Conservation (phyloP, 1,284 basidiomycete species). For the Dichomitus squalens region DNA sequence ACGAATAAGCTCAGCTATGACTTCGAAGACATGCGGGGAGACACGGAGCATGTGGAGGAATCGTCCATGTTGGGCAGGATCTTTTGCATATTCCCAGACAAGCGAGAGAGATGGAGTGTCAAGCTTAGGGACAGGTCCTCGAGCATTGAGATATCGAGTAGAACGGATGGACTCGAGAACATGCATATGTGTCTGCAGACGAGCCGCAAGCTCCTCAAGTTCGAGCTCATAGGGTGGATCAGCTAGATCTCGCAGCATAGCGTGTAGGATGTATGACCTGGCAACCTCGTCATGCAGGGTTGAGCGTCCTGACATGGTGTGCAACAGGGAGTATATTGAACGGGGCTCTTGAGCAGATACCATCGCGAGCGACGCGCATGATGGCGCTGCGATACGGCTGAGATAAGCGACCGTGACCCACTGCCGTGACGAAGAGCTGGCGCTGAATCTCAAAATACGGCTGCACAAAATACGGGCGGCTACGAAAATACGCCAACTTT, state of each 20-base stretch:
- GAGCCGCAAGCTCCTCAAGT: not conserved
- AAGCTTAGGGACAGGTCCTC: not conserved
- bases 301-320: not conserved
- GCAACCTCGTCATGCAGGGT: not conserved
- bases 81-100: slow-evolving; percentile 34
- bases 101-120: not conserved
- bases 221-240: not conserved
- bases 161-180: not conserved
- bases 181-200: not conserved
- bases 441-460: too few relatives aligned
- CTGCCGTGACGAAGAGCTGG: too few relatives aligned
- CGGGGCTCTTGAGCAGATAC: too few relatives aligned
- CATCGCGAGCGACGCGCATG: too few relatives aligned
- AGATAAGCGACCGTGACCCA: too few relatives aligned
- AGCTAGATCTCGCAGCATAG: not conserved
- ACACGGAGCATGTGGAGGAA: slow-evolving; percentile 37
- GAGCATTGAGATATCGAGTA: not conserved
- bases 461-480: too few relatives aligned
- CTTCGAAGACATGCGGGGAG: slow-evolving; percentile 33
- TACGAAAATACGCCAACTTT: too few relatives aligned
- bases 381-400: too few relatives aligned
- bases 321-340: too few relatives aligned
- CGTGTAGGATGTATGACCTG: not conserved
- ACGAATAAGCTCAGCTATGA: slow-evolving; percentile 36
- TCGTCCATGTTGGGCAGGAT: slow-evolving; percentile 41